Evolutionary conservation across 805 yeast genomes (phyloP).

Genomic region (Starmerella bombicola): DNA sequence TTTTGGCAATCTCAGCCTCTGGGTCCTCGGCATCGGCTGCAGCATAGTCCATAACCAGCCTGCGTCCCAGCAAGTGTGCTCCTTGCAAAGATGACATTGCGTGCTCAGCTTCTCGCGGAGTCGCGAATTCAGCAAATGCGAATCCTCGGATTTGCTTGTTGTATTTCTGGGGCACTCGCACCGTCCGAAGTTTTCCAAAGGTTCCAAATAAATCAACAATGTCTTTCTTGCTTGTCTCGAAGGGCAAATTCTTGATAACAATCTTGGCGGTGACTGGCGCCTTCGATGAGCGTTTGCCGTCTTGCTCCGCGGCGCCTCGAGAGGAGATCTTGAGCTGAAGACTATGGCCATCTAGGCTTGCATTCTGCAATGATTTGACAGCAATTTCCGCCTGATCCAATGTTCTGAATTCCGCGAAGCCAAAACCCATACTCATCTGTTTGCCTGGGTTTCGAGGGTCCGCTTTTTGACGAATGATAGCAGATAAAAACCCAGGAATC

Average conservation of each 20-base stretch:
- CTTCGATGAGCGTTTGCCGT: constrained; percentile 23
- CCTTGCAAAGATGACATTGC: constrained; percentile 92
- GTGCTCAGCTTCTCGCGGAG: constrained; percentile 80
- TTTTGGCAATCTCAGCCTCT: constrained; percentile 78
- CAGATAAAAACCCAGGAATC: constrained; percentile 67
- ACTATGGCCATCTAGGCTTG: constrained; percentile 76
- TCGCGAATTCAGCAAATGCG: constrained; percentile 86
- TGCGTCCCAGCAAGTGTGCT: constrained; percentile 90
- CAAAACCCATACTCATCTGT: constrained; percentile 90
- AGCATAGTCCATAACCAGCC: constrained; percentile 87
- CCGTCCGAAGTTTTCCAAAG: constrained; percentile 88
- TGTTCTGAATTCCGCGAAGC: constrained; percentile 81
- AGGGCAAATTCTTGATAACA: constrained; percentile 91
- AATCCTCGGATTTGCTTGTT: constrained; percentile 93
- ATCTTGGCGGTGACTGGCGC: constrained; percentile 40
- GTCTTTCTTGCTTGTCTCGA: constrained; percentile 88
- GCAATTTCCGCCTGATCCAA: constrained; percentile 70
- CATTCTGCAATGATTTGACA: constrained; percentile 57
- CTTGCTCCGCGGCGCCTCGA: constrained; percentile 36
- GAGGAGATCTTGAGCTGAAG: constrained; percentile 81
- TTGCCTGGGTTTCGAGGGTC: constrained; percentile 61
- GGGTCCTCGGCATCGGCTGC: constrained; percentile 69
- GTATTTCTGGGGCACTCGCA: constrained; percentile 90
- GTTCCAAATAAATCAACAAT: constrained; percentile 86
- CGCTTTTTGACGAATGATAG: constrained; percentile 75